Evolutionary conservation across 1,284 basidiomycete species (phyloP).

Genomic region (Neolentinus lepideus): DNA sequence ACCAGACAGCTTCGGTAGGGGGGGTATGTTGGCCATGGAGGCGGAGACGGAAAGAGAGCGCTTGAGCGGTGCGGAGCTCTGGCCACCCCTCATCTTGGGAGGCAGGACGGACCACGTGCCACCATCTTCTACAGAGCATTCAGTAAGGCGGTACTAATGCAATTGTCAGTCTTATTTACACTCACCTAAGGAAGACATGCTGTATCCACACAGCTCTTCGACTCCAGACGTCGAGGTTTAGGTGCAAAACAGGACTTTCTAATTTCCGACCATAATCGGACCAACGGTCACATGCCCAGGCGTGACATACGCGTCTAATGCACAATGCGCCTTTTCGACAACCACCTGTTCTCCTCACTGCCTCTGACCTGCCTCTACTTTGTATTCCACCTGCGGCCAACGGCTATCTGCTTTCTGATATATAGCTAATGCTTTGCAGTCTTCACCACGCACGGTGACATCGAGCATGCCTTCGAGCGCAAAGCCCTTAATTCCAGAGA

Average conservation of each 20-base stretch:
- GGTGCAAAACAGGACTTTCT: not conserved
- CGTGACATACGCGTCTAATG: not conserved
- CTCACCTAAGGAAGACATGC: not conserved
- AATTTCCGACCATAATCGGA: not conserved
- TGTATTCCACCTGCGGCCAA: not conserved
- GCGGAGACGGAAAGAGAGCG: slow-evolving; percentile 15
- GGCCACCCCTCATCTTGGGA: slow-evolving; percentile 1
- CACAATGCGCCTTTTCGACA: not conserved
- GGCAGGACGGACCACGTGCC: slow-evolving; percentile 1
- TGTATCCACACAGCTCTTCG: not conserved
- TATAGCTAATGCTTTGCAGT: not conserved
- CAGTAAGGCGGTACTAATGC: not conserved
- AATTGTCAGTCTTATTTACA: not conserved
- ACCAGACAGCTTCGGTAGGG: slow-evolving; percentile 35
- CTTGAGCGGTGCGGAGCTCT: not conserved
- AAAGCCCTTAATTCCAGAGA: slow-evolving; percentile 24
- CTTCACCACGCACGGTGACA: not conserved
- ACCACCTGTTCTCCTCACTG: not conserved
- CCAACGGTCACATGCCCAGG: not conserved
- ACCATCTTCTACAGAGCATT: not conserved
- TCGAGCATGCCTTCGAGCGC: slow-evolving; percentile 6
- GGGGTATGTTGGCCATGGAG: slow-evolving; percentile 25
- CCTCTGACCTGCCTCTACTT: not conserved
- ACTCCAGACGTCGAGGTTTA: not conserved
- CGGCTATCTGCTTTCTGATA: not conserved